Conservation (phyloP, 495 filamentous ascomycete genomes). For the Penicillium riverlandense region DNA sequence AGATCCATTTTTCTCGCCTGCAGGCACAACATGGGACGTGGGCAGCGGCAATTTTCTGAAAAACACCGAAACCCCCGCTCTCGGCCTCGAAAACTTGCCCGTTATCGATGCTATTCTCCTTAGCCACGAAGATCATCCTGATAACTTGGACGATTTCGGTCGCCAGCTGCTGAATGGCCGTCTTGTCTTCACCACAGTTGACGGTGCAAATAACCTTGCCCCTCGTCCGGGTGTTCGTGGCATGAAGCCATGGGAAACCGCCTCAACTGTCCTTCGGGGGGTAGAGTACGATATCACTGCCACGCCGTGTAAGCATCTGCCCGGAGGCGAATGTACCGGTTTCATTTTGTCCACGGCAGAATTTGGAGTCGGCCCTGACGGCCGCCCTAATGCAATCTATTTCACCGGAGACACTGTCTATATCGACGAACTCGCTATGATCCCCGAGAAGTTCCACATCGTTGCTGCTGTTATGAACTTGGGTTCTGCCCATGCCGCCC, state of each 20-base stretch:
- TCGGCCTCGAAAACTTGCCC: conserved; percentile 32
- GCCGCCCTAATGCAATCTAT: conserved; percentile 44
- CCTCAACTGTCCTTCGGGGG: conserved; percentile 13
- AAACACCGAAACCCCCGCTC: conserved; percentile 23
- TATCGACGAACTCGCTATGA: conserved; percentile 30
- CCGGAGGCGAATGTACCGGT: conserved; percentile 41
- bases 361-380: conserved; percentile 31
- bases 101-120: conserved; percentile 45
- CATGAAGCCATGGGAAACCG: conserved; percentile 24
- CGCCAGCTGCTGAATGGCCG: conserved; percentile 41
- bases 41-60: conserved; percentile 23
- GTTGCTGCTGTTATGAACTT: conserved; percentile 20
- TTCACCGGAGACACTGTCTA: conserved; percentile 52
- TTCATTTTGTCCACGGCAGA: conserved; percentile 33
- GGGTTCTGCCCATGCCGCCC: conserved; percentile 17
- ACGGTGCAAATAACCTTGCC: conserved; percentile 37
- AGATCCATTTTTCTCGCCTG: conserved; percentile 47
- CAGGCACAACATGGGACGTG: conserved; percentile 28
- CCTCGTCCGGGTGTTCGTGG: conserved; percentile 35
- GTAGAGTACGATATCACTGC: conserved; percentile 24
- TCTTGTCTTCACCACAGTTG: conserved; percentile 41
- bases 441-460: conserved; percentile 15
- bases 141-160: conserved; percentile 42
- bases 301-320: conserved; percentile 40
- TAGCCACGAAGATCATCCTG: conserved; percentile 49